phyloP scores from a whole-genome alignment of 805 yeast species.

The Hanseniaspora singularis region DNA sequence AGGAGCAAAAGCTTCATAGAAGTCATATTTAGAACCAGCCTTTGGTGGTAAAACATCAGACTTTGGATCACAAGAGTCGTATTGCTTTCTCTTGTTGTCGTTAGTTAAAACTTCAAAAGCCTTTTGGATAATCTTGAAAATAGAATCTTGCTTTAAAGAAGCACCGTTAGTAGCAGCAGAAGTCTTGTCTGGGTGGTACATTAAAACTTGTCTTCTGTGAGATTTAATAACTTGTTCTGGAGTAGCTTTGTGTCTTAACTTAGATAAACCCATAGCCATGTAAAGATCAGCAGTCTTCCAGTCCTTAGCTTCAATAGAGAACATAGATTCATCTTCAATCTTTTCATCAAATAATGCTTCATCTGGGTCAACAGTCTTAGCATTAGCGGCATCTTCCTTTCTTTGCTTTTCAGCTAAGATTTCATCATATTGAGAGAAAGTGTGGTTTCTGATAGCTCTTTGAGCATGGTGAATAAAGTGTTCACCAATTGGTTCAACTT shows the following conservation, averaged over 20 bases:
- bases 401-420: slow-evolving; percentile 85
- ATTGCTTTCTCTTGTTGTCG: slow-evolving; percentile 77
- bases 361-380: slow-evolving; percentile 38
- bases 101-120: slow-evolving; percentile 85
- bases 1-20: slow-evolving; percentile 85
- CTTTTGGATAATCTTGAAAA: slow-evolving; percentile 95
- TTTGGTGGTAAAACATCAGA: slow-evolving; percentile 79
- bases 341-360: slow-evolving; percentile 39
- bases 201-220: slow-evolving; percentile 90
- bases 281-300: slow-evolving; percentile 96
- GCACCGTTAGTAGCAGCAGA: slow-evolving; percentile 66
- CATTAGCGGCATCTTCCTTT: slow-evolving; percentile 45
- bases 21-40: slow-evolving; percentile 55
- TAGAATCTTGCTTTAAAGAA: slow-evolving; percentile 74
- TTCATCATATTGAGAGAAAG: slow-evolving; percentile 95
- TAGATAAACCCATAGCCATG: slow-evolving; percentile 87
- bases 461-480: slow-evolving; percentile 92
- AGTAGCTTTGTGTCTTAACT: slow-evolving; percentile 81
- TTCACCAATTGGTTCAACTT: slow-evolving; percentile 94
- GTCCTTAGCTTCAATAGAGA: slow-evolving; percentile 89
- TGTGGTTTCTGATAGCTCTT: slow-evolving; percentile 89
- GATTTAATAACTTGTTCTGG: slow-evolving; percentile 91
- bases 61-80: slow-evolving; percentile 82
- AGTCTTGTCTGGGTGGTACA: slow-evolving; percentile 97
- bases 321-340: slow-evolving; percentile 66